These are phyloP conservation scores for Sugiyamaella castrensis DNA, from an alignment of 1,139 yeast species.

Conservation along the genomic window DNA sequence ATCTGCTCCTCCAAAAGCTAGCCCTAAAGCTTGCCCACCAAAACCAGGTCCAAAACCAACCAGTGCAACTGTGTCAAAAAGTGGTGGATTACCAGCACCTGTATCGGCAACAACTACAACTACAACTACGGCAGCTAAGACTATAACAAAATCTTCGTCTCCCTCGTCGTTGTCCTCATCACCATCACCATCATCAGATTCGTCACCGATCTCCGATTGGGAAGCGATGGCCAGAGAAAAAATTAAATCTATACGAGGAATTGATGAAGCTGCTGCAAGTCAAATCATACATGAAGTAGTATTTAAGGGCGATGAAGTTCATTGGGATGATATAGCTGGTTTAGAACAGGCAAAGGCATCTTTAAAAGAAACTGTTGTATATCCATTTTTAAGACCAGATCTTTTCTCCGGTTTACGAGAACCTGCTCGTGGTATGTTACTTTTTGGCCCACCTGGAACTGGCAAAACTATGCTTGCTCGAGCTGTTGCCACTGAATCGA, in stretches of 20 bases:
- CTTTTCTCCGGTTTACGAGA: slow-evolving; percentile 87
- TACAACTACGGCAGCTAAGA: background rate
- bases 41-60: slow-evolving; percentile 14
- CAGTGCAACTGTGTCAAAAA: background rate
- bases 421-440: slow-evolving; percentile 93
- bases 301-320: slow-evolving; percentile 91
- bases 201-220: slow-evolving; percentile 23
- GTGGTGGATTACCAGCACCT: background rate
- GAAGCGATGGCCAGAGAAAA: slow-evolving; percentile 31
- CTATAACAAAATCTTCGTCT: too few species aligned
- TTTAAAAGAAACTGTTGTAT: slow-evolving; percentile 92
- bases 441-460: slow-evolving; percentile 98
- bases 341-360: slow-evolving; percentile 85
- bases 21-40: slow-evolving; percentile 7
- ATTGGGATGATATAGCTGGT: slow-evolving; percentile 97
- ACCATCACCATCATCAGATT: background rate
- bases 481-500: slow-evolving; percentile 96
- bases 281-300: slow-evolving; percentile 90
- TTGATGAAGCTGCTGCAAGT: slow-evolving; percentile 68
- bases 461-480: slow-evolving; percentile 98
- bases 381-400: slow-evolving; percentile 93
- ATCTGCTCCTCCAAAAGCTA: background rate
- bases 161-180: background rate
- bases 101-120: background rate
- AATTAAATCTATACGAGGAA: slow-evolving; percentile 40